phyloP scores from a whole-genome alignment of 2,329 filamentous ascomycete species.

The Cladosporium sp. region DNA sequence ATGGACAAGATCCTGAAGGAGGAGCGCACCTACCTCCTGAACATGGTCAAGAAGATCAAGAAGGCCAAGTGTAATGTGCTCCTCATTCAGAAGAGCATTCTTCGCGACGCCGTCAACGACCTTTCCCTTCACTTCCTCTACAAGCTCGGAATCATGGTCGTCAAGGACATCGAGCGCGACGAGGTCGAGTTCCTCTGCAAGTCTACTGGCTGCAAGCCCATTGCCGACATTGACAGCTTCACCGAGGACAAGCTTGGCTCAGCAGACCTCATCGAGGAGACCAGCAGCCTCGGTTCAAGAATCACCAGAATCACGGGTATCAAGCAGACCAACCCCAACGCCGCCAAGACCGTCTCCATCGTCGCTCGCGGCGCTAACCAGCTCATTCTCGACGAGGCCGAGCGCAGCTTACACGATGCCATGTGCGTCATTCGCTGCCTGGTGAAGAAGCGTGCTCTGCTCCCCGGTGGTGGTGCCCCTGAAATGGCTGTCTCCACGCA shows the following conservation, averaged over 20 bases:
- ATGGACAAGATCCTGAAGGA: conserved; percentile 99
- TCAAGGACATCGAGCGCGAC: conserved; percentile 98
- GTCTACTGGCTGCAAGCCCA: conserved; percentile 96
- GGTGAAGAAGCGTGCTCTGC: conserved; percentile 99
- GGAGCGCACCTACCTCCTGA: conserved; percentile 94
- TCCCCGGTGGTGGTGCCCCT: conserved; percentile 91
- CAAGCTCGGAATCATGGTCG: conserved; percentile 88
- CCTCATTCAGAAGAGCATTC: conserved; percentile 96
- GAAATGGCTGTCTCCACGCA: conserved; percentile 94
- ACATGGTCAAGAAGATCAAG: conserved; percentile 99
- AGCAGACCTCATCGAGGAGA: conserved; percentile 91
- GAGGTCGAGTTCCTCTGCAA: conserved; percentile 99
- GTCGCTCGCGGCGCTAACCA: conserved; percentile 92
- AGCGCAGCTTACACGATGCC: conserved; percentile 93
- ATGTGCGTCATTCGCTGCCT: conserved; percentile 96
- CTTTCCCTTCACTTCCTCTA: conserved; percentile 95
- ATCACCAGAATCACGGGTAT: conserved; percentile 95
- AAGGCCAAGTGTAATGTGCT: conserved; percentile 99
- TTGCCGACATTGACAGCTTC: conserved; percentile 97
- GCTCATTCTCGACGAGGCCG: conserved; percentile 93
- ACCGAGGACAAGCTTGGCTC: conserved; percentile 96
- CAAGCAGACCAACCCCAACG: conserved; percentile 56
- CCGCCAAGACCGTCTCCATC: conserved; percentile 84
- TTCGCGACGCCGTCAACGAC: conserved; percentile 96
- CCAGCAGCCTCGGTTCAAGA: conserved; percentile 78